Evolutionary conservation across 176 grass and related monocot species (phyloP), one percentile per base, ranked within the genome.

Genomic region (Panicum miliaceum): DNA sequence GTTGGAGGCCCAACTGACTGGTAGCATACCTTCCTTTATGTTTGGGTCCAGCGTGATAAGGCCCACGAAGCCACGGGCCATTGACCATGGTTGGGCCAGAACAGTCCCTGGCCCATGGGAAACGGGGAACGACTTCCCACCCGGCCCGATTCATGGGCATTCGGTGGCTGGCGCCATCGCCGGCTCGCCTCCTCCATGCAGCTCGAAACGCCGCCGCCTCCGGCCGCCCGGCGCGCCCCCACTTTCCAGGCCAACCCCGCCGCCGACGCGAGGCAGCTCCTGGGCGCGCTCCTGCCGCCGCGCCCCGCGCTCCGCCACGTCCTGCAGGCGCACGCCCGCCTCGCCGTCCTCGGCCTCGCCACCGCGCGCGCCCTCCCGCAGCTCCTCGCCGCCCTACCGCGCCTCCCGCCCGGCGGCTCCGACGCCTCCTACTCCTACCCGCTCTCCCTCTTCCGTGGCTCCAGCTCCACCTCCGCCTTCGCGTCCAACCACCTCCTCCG

Each of bases 401-500:
- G 81, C 80, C n/a, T 77, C 68, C 40, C 53, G 35, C 84, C 42
- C 82, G 75, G 62, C 22, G 43, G 22, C 47, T 38, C 43, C 1
- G 40, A n/a, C 22, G 23, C 45, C 51, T 14, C 14, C 80, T n/a
- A 50, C 73, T 60, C 42, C 68, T 90, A 89, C 77, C 58, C 77
- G 60, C 81, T 80, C 77, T 29, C 84, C n/a, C 38, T 94, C 14
- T 80, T 72, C 72, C 66, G 14, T 42, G 3, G 61, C 78, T 69
- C 90, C 68, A 67, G 19, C 63, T 73, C 81, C 41, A 35, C 87
- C 53, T 85, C 85, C 81, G 68, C 88, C 78, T 94, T 88, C 82
- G 87, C 90, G 51, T 81, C 77, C 53, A 91, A 92, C 90, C 86
- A 94, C 75, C 84, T 94, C 63, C 73, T 90, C 87, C 90, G 87